These are phyloP conservation scores for Danielia oregonensis DNA, from an alignment of 805 yeast genomes.

Conservation along the genomic window DNA sequence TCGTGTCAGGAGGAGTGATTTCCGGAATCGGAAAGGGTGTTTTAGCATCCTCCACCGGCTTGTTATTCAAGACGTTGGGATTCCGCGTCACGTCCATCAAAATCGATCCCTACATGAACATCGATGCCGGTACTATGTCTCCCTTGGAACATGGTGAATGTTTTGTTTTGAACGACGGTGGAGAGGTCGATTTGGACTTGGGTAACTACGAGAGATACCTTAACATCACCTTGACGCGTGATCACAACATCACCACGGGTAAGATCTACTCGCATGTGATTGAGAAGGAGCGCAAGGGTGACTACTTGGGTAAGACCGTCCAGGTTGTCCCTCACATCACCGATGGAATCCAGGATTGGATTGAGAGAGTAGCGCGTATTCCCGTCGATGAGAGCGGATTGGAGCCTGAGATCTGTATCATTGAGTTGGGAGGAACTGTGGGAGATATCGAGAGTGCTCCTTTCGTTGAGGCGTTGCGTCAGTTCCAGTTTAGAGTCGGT, in stretches of 20 bases:
- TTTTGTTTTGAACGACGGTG: conserved; percentile 96
- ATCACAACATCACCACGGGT: conserved; percentile 98
- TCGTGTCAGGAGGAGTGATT: conserved; percentile 98
- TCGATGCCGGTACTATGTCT: conserved; percentile 99
- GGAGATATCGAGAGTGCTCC: conserved; percentile 99
- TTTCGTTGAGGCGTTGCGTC: conserved; percentile 97
- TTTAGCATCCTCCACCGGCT: conserved; percentile 94
- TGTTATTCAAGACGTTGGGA: conserved; percentile 89
- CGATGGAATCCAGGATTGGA: conserved; percentile 97
- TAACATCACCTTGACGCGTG: conserved; percentile 86
- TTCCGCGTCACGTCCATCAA: conserved; percentile 94
- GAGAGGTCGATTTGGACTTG: conserved; percentile 95
- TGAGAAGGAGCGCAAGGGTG: conserved; percentile 93
- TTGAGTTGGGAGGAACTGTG: conserved; percentile 98
- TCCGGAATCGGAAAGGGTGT: conserved; percentile 99
- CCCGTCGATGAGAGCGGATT: conserved; percentile 89
- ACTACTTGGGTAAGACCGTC: conserved; percentile 97
- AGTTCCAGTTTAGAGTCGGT: conserved; percentile 97
- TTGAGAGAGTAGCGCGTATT: conserved; percentile 83
- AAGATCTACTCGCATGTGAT: conserved; percentile 93
- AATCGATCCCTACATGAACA: conserved; percentile 98
- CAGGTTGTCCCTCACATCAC: conserved; percentile 99
- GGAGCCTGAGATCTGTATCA: conserved; percentile 93
- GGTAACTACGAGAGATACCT: conserved; percentile 98
- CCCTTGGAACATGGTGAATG: conserved; percentile 99